A percentile compares a stretch with the other conserved stretches of the same genome.
Evolutionary conservation across 768 basidiomycete species (phyloP).

Genomic region (Pleurotus giganteus): DNA sequence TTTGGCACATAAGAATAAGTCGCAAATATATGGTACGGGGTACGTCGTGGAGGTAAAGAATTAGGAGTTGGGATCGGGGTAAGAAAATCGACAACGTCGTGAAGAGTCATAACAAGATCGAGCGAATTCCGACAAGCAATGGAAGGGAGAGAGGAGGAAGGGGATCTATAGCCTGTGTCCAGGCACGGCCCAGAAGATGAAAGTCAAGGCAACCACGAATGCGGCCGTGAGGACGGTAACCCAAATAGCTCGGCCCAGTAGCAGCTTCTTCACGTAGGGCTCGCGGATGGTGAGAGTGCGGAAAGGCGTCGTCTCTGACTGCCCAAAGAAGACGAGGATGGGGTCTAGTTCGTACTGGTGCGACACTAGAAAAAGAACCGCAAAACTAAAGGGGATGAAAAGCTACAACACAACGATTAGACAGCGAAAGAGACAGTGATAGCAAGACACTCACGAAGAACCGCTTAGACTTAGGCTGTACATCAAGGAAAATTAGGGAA

Average conservation of each 20-base stretch:
- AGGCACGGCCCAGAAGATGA: slow-evolving; percentile 96
- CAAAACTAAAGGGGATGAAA: slow-evolving; percentile 90
- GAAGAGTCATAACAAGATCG: slow-evolving; percentile 14
- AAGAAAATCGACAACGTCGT: background rate
- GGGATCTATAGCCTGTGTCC: slow-evolving; percentile 74
- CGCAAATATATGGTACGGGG: slow-evolving; percentile 8
- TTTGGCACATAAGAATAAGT: slow-evolving; percentile 13
- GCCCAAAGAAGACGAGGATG: slow-evolving; percentile 87
- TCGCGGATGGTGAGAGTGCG: slow-evolving; percentile 89
- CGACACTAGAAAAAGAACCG: slow-evolving; percentile 87
- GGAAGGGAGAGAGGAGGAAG: slow-evolving; percentile 12
- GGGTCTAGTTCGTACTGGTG: slow-evolving; percentile 98
- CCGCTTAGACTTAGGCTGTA: slow-evolving; percentile 86
- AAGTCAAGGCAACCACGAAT: slow-evolving; percentile 76
- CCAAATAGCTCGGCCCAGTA: slow-evolving; percentile 90
- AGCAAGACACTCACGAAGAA: slow-evolving; percentile 76
- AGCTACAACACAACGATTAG: slow-evolving; percentile 49
- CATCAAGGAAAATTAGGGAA: slow-evolving; percentile 90
- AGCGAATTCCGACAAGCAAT: slow-evolving; percentile 17
- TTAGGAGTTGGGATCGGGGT: slow-evolving; percentile 16
- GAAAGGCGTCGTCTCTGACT: slow-evolving; percentile 97
- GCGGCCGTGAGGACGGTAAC: slow-evolving; percentile 76
- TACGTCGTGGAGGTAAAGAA: slow-evolving; percentile 8
- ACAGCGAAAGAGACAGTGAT: slow-evolving; percentile 9
- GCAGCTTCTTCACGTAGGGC: slow-evolving; percentile 89